Base-by-base conservation (phyloP, 1,284 basidiomycete genomes). In the Thecaphora thlaspeos region DNA sequence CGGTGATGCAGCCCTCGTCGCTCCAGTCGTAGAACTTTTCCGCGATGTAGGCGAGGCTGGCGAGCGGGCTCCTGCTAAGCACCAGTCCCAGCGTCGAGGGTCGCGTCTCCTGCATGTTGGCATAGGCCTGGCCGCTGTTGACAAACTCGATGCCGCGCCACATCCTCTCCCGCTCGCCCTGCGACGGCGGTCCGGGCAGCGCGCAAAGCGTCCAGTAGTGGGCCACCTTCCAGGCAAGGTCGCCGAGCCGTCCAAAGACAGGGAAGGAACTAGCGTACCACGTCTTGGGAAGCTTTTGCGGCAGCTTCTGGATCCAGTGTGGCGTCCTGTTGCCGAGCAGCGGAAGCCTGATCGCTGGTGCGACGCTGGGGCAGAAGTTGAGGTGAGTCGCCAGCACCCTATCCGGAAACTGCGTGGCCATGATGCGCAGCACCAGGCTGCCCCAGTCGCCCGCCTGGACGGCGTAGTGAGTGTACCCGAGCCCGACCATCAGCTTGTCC, bases 1-100 rank as follows among this genome's bases (percentile, higher is more conserved):
- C 78, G 5, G 78, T 78, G 26, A 28, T 28, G 26, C 26, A 28
- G 7, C 26, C 26, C 26, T 28, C 26, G 11, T 28, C 26, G 26
- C 26, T 28, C 80, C 80, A 81, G 10, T 70, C 72, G 32, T 71
- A 55, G 46, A 72, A 75, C 63, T 81, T 81, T 47, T 81, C 81
- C 3, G 75, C 80, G 32, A 81, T 75, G 80, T 76, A 81, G 2
- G 79, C 76, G 14, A 81, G 74, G 0, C 79, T 56, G 0, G 80
- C 76, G 17, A 80, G 56, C 0, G 81, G 80, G 1, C 69, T 78
- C 30, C 71, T 70, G 15, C 73, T 76, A 17, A 80, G 66, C 0
- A 78, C 73, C 1, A 77, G 63, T 5, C 78, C 79, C 18, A 81
- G 78, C 0, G 81, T 81, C 0, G 74, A 75, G 0, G 80, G 79